Evolutionary conservation across 2,329 filamentous ascomycete genomes (phyloP).

Genomic region (Lasiodiplodia citricola): DNA sequence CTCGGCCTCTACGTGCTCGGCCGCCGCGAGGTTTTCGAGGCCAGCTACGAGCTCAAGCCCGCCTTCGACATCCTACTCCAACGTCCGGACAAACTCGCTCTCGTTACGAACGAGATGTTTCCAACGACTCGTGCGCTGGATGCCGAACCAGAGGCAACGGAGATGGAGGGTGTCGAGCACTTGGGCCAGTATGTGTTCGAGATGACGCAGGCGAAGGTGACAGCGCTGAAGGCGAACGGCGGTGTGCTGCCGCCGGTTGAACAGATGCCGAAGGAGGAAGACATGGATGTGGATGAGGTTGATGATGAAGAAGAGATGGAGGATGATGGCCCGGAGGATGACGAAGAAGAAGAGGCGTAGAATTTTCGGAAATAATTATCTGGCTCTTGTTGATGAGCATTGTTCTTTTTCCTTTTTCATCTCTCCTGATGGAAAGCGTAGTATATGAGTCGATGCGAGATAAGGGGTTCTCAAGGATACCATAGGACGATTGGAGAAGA

Average conservation of each 20-base stretch:
- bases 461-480: neutral
- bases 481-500: neutral
- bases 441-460: neutral
- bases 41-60: constrained; percentile 83
- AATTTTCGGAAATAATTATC: neutral
- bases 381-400: neutral
- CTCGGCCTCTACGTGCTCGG: constrained; percentile 92
- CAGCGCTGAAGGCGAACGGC: constrained; percentile 57
- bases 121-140: constrained; percentile 64
- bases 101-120: constrained; percentile 87
- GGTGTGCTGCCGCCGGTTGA: constrained; percentile 39
- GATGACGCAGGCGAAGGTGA: constrained; percentile 80
- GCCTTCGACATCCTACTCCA: constrained; percentile 81
- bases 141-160: constrained; percentile 62
- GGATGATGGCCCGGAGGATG: constrained; percentile 59
- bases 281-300: constrained; percentile 41
- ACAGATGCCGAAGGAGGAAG: constrained; percentile 37
- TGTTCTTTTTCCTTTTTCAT: neutral
- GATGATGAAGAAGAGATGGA: constrained; percentile 40
- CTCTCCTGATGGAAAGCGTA: neutral
- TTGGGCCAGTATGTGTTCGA: constrained; percentile 95
- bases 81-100: constrained; percentile 78
- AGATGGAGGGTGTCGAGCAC: constrained; percentile 93
- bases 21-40: constrained; percentile 84
- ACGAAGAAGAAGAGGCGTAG: neutral